Percentiles rank a stretch among this genome's conserved stretches.
Conservation (phyloP, 306 rosid genomes). For the Delonix regia region DNA sequence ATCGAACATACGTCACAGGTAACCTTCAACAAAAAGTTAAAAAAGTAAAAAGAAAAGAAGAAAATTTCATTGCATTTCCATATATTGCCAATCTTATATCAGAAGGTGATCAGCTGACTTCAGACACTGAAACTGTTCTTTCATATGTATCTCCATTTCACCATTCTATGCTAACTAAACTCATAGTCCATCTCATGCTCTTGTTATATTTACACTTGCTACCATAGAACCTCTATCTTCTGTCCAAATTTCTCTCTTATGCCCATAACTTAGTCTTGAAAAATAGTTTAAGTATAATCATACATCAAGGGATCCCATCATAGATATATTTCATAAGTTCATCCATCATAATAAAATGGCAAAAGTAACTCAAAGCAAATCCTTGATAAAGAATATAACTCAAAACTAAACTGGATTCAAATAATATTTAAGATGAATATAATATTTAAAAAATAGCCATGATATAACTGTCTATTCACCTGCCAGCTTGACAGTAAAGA, state of each 20-base stretch:
- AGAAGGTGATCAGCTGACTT: not conserved
- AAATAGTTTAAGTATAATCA: not conserved
- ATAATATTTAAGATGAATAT: constrained; percentile 20
- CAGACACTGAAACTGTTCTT: not conserved
- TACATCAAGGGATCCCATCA: constrained; percentile 20
- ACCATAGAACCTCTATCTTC: not conserved
- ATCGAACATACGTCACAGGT: not conserved
- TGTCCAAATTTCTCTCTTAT: not conserved
- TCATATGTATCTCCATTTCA: not conserved
- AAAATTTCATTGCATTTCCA: not conserved
- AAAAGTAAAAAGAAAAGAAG: no score
- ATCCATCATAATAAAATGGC: constrained; percentile 24
- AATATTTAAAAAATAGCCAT: constrained; percentile 9
- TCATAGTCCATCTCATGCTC: not conserved
- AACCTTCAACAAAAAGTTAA: not conserved
- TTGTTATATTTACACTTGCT: not conserved
- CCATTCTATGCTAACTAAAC: not conserved
- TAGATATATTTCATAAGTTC: constrained; percentile 15
- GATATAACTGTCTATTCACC: constrained; percentile 52
- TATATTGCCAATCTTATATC: not conserved
- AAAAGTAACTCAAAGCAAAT: constrained; percentile 30
- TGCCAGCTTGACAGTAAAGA: constrained; percentile 93
- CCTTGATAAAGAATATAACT: constrained; percentile 20
- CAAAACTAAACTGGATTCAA: constrained; percentile 10
- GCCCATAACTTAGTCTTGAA: not conserved